Percentiles rank a stretch among this genome's conserved stretches.
Evolutionary conservation across 2,329 filamentous ascomycete genomes (phyloP).

Genomic region (Beauveria caledonica): DNA sequence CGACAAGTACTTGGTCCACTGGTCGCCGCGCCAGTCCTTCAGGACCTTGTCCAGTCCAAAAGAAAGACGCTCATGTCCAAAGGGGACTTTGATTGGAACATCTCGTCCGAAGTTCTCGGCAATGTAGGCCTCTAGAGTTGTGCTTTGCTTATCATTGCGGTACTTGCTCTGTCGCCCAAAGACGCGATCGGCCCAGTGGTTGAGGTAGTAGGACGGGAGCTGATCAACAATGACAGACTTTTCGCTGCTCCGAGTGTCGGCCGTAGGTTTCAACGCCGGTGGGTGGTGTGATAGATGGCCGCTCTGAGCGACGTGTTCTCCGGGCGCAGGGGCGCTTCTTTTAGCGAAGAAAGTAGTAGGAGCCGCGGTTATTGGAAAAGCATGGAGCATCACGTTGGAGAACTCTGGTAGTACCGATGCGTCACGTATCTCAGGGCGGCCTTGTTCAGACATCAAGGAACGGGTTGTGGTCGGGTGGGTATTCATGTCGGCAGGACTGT

Average conservation of each 20-base stretch:
- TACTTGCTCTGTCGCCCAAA: neutral
- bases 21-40: neutral
- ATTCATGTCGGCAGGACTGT: neutral
- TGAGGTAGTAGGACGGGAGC: neutral
- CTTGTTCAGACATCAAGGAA: neutral
- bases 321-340: too few species aligned
- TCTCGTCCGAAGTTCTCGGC: neutral
- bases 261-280: too few species aligned
- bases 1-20: neutral
- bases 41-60: neutral
- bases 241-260: too few species aligned
- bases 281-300: too few species aligned
- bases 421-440: neutral
- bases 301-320: too few species aligned
- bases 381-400: too few species aligned
- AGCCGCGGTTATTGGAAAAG: too few species aligned
- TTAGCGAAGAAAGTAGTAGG: too few species aligned
- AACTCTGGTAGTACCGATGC: neutral
- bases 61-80: neutral
- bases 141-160: neutral
- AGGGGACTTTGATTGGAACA: neutral
- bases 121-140: neutral
- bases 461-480: neutral
- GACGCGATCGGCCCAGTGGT: neutral
- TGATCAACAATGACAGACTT: too few species aligned